These are phyloP conservation scores for Umbellularia californica DNA, from an alignment of 164 flowering plant species.

Conservation along the genomic window DNA sequence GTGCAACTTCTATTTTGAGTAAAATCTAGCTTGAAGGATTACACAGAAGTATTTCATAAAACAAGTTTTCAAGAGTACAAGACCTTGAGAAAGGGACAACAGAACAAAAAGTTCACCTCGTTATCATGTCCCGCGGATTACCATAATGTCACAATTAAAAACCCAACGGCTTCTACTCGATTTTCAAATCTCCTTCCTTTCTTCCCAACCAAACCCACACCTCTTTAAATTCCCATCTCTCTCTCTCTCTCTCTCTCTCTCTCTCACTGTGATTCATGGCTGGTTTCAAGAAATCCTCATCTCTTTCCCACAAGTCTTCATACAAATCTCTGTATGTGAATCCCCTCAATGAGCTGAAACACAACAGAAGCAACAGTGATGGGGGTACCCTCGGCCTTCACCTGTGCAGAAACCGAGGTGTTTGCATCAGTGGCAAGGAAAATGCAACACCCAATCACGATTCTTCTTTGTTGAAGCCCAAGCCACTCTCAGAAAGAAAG, in stretches of 20 bases:
- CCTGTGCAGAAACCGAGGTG: constrained; percentile 17
- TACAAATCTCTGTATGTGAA: constrained; percentile 46
- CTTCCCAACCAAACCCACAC: not conserved
- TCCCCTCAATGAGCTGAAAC: constrained; percentile 47
- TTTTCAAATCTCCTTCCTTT: not conserved
- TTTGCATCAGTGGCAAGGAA: constrained; percentile 32
- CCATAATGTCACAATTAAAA: no score
- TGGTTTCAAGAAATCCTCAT: constrained; percentile 24
- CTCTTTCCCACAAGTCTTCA: constrained; percentile 37
- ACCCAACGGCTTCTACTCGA: no score
- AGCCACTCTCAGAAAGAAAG: constrained; percentile 22
- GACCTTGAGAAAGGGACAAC: no score
- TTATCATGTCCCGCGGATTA: no score
- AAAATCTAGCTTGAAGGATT: no score
- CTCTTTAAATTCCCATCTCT: not conserved
- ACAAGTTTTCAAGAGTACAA: no score
- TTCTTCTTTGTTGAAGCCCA: not conserved
- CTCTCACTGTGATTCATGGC: constrained; percentile 22
- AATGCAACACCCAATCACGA: constrained; percentile 29
- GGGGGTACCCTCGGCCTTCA: constrained; percentile 24
- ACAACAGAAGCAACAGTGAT: constrained; percentile 42
- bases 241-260: constrained; percentile 7
- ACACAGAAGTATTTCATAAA: no score
- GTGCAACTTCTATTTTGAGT: no score
- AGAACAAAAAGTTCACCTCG: no score